phyloP scores from a whole-genome alignment of 768 basidiomycete genomes.

The Cyclocybe aegerita region DNA sequence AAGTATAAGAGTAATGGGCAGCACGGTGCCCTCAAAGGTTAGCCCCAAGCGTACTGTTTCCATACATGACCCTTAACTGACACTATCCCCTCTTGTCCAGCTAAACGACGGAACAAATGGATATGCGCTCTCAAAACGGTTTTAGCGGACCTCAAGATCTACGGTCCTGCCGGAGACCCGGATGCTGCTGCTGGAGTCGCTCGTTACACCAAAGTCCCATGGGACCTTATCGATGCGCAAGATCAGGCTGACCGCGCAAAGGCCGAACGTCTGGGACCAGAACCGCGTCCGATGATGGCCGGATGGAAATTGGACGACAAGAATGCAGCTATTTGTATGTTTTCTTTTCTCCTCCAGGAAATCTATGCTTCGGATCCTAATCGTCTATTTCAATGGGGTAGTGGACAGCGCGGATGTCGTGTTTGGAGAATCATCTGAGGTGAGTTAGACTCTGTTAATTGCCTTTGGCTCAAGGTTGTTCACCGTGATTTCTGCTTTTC shows the following conservation, averaged over 20 bases:
- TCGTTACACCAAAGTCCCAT: slow-evolving; percentile 73
- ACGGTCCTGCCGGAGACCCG: slow-evolving; percentile 62
- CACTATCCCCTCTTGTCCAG: slow-evolving; percentile 29
- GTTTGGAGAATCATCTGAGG: slow-evolving; percentile 38
- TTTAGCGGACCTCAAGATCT: slow-evolving; percentile 70
- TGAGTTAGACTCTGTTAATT: slow-evolving; percentile 10
- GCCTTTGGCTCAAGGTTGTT: slow-evolving; percentile 3
- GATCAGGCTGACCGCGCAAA: slow-evolving; percentile 29
- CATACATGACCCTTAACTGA: slow-evolving; percentile 1
- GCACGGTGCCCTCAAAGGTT: slow-evolving; percentile 70
- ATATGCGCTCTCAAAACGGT: slow-evolving; percentile 80
- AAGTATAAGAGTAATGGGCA: slow-evolving; percentile 90
- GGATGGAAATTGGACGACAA: slow-evolving; percentile 54
- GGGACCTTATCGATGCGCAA: slow-evolving; percentile 52
- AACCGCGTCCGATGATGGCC: slow-evolving; percentile 25
- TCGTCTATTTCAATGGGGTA: slow-evolving; percentile 15
- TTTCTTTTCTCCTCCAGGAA: neutral
- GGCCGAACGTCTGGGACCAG: slow-evolving; percentile 20
- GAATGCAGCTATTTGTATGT: slow-evolving; percentile 49
- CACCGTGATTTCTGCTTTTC: slow-evolving; percentile 2
- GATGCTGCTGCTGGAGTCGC: slow-evolving; percentile 49
- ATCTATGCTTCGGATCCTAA: neutral
- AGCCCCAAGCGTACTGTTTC: slow-evolving; percentile 6
- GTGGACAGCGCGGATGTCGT: slow-evolving; percentile 42
- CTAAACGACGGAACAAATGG: slow-evolving; percentile 89